A percentile compares a stretch with the other conserved stretches of the same genome.
These are phyloP conservation scores for Fusarium sp. DNA, from an alignment of 2,329 filamentous ascomycete genomes.

Conservation along the genomic window DNA sequence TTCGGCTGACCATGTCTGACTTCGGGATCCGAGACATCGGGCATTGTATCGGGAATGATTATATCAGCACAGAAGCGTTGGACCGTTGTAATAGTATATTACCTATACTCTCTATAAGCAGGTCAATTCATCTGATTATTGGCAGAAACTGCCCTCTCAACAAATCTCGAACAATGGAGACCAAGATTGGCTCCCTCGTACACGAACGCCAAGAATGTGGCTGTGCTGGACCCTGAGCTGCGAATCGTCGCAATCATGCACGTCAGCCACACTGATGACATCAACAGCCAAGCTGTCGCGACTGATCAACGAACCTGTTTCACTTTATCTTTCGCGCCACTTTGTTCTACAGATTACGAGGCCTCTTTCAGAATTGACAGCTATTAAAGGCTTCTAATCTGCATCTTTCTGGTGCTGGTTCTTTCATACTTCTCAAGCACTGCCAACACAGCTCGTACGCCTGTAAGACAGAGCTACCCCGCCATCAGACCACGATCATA, in stretches of 20 bases:
- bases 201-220: slow-evolving; percentile 19
- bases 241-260: slow-evolving; percentile 21
- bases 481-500: slow-evolving; percentile 18
- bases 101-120: too few relatives aligned
- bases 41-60: not conserved
- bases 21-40: slow-evolving; percentile 26
- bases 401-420: not conserved
- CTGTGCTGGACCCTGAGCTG: slow-evolving; percentile 34
- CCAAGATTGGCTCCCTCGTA: slow-evolving; percentile 6
- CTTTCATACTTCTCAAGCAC: not conserved
- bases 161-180: not conserved
- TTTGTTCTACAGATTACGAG: slow-evolving; percentile 31
- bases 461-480: slow-evolving; percentile 28
- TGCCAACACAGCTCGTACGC: slow-evolving; percentile 9
- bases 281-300: slow-evolving; percentile 35
- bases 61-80: not conserved
- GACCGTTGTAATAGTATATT: not conserved
- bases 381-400: slow-evolving; percentile 28
- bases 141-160: slow-evolving; percentile 2
- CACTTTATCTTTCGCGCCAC: slow-evolving; percentile 29
- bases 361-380: slow-evolving; percentile 26
- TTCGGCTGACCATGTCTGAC: slow-evolving; percentile 1
- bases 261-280: slow-evolving; percentile 43
- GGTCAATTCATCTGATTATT: not conserved
- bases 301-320: slow-evolving; percentile 35